Percentiles rank a stretch among this genome's conserved stretches.
These are phyloP conservation scores for Globisporangium cystogenes DNA, from an alignment of 352 stramenopile genomes.

Conservation along the genomic window DNA sequence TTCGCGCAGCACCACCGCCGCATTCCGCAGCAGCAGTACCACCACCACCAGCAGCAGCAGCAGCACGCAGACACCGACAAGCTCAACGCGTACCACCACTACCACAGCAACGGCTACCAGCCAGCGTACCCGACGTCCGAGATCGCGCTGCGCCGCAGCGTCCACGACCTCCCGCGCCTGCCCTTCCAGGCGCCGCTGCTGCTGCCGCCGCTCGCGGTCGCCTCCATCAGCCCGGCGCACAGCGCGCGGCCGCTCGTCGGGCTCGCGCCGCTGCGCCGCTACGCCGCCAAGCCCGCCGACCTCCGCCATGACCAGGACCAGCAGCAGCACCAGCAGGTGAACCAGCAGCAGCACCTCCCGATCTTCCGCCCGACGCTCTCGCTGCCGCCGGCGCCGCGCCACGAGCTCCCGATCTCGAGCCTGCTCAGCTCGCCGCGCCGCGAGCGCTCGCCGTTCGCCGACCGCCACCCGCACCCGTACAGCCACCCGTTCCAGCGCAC, in stretches of 20 bases:
- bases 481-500: neutral
- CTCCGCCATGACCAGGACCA: slow-evolving; percentile 36
- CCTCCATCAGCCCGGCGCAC: slow-evolving; percentile 47
- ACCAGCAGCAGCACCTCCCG: slow-evolving; percentile 21
- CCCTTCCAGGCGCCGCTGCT: slow-evolving; percentile 13
- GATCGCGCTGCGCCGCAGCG: slow-evolving; percentile 10
- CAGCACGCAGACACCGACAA: neutral
- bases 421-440: slow-evolving; percentile 4
- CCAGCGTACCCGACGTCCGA: neutral
- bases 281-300: slow-evolving; percentile 32
- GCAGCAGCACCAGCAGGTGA: slow-evolving; percentile 62
- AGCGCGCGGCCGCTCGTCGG: slow-evolving; percentile 23
- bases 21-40: neutral
- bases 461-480: slow-evolving; percentile 2
- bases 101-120: neutral
- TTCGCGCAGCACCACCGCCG: slow-evolving; percentile 2
- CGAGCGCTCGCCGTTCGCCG: neutral
- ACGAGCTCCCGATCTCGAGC: slow-evolving; percentile 15
- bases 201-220: slow-evolving; percentile 23
- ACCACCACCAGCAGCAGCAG: too few species aligned
- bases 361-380: slow-evolving; percentile 1
- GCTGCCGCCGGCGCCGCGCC: slow-evolving; percentile 4
- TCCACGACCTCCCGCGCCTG: slow-evolving; percentile 11
- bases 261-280: slow-evolving; percentile 28
- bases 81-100: neutral